Percentiles rank a stretch among this genome's conserved stretches.
phyloP scores from a whole-genome alignment of 169 alveolate genomes.

The Pseudocohnilembus persalinus region DNA sequence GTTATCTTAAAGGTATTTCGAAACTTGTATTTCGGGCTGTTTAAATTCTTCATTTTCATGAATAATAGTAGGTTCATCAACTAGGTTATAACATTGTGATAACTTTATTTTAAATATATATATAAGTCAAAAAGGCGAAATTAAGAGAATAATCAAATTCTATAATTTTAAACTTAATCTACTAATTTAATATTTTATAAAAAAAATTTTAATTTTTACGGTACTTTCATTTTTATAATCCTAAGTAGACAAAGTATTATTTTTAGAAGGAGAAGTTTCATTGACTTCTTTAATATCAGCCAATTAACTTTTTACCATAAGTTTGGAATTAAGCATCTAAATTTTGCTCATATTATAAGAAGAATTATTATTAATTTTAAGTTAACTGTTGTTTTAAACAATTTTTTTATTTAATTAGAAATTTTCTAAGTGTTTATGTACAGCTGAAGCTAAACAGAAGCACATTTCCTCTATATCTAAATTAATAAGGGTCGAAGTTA shows the following conservation, averaged over 20 bases:
- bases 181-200: not conserved
- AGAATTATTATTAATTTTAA: too few relatives aligned
- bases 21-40: not conserved
- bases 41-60: too few relatives aligned
- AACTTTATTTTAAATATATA: not conserved
- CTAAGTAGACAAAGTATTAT: not conserved
- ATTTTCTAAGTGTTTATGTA: slow-evolving; percentile 46
- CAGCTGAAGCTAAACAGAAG: slow-evolving; percentile 57
- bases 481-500: slow-evolving; percentile 57
- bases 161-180: not conserved
- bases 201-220: not conserved
- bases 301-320: not conserved
- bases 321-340: not conserved
- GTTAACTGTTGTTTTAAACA: too few relatives aligned
- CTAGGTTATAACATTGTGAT: not conserved
- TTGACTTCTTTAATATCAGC: not conserved
- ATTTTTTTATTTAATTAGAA: too few relatives aligned
- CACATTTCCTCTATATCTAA: slow-evolving; percentile 68
- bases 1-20: not conserved
- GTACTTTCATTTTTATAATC: not conserved
- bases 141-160: not conserved
- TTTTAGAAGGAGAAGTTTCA: not conserved
- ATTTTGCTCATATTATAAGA: too few relatives aligned
- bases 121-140: not conserved
- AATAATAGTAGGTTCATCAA: not conserved